A percentile compares a stretch with the other conserved stretches of the same genome.
Evolutionary conservation across 2,329 filamentous ascomycete genomes (phyloP).

Genomic region (Hymenoscyphus fraxineus): DNA sequence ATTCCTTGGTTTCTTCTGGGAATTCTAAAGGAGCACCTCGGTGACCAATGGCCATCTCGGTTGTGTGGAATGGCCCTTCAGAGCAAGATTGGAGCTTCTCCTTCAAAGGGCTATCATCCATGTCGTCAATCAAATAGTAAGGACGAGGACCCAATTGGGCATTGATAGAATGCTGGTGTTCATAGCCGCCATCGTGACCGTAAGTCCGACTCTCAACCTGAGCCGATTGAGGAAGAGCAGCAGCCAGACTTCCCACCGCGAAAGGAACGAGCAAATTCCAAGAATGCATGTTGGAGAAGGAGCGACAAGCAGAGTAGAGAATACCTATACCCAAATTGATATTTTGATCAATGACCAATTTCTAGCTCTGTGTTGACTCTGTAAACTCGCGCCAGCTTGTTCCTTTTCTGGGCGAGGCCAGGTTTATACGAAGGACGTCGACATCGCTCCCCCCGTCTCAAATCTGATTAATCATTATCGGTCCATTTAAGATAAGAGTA

Average conservation of each 20-base stretch:
- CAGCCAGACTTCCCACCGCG: neutral
- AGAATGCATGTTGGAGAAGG: conserved; percentile 1
- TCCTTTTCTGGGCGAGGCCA: neutral
- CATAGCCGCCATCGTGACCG: neutral
- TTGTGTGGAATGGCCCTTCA: conserved; percentile 16
- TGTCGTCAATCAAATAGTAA: conserved; percentile 24
- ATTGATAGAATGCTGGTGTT: conserved; percentile 1
- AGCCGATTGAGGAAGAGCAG: neutral
- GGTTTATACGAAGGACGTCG: neutral
- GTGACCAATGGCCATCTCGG: conserved; percentile 20
- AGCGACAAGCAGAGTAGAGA: neutral
- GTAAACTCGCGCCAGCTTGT: neutral
- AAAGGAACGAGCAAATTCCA: neutral
- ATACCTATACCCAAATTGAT: neutral
- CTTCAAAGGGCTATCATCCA: conserved; percentile 22
- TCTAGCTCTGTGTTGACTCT: neutral
- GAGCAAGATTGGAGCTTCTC: conserved; percentile 21
- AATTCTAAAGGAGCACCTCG: conserved; percentile 24
- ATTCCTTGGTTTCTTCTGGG: conserved; percentile 22
- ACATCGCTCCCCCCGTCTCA: neutral
- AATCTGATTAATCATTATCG: neutral
- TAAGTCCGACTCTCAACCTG: conserved; percentile 3
- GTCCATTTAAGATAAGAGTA: neutral
- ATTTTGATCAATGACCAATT: neutral
- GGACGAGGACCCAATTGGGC: conserved; percentile 17